phyloP scores from a whole-genome alignment of 73 alveolate species.

The Effrenium voratum region DNA sequence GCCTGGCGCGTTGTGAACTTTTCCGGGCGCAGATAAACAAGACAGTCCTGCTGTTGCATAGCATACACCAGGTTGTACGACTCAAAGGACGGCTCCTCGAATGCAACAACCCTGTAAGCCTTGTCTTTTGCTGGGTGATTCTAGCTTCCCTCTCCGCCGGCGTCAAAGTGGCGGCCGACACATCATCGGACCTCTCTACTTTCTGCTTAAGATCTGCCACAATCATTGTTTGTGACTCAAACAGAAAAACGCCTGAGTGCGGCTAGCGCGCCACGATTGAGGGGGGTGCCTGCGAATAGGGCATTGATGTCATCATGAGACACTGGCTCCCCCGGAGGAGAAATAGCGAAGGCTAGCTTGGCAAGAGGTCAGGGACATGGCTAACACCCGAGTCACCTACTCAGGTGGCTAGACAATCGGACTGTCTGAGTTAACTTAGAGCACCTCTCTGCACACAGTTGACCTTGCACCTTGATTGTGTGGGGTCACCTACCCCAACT shows the following conservation, averaged over 20 bases:
- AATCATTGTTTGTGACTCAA: neutral
- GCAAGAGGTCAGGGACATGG: neutral
- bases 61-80: neutral
- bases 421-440: no score
- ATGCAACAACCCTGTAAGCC: neutral
- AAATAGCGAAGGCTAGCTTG: neutral
- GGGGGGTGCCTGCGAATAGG: neutral
- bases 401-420: neutral
- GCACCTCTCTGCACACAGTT: no score
- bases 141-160: conserved; percentile 2
- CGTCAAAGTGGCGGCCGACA: neutral
- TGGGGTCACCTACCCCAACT: no score
- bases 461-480: no score
- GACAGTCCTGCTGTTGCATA: neutral
- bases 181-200: neutral
- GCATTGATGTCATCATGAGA: neutral
- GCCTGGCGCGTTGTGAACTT: neutral
- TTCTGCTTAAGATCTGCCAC: neutral
- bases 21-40: neutral
- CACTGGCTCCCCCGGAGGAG: conserved; percentile 2
- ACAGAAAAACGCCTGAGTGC: neutral
- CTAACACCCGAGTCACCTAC: neutral
- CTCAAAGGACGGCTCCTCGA: neutral
- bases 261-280: neutral
- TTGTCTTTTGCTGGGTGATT: neutral